Percentiles rank a stretch among this genome's conserved stretches.
These are phyloP conservation scores for Gaillardinia entomophila DNA, from an alignment of 805 yeast genomes.

Conservation along the genomic window DNA sequence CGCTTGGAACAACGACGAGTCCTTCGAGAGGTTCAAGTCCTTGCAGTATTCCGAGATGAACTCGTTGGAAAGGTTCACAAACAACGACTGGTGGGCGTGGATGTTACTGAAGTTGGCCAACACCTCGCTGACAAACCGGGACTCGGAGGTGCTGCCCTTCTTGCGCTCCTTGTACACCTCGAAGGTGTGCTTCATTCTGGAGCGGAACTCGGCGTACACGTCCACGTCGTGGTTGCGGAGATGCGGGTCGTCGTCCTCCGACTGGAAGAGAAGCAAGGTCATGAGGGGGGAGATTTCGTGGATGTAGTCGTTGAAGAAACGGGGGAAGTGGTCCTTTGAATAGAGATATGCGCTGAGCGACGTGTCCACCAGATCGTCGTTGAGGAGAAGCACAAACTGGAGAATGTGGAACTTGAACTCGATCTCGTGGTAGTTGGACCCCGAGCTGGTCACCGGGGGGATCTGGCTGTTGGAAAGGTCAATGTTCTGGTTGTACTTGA, in stretches of 20 bases:
- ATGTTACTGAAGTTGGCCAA: constrained; percentile 24
- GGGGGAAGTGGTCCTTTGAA: constrained; percentile 30
- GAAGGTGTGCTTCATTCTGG: constrained; percentile 19
- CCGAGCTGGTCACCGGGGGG: not conserved
- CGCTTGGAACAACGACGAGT: constrained; percentile 36
- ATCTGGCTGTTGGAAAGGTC: constrained; percentile 1
- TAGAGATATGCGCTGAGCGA: constrained; percentile 31
- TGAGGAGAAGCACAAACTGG: constrained; percentile 28
- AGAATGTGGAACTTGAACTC: constrained; percentile 38
- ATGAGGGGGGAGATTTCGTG: constrained; percentile 30
- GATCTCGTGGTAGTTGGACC: constrained; percentile 12
- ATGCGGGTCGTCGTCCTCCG: constrained; percentile 3
- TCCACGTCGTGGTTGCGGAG: constrained; percentile 13
- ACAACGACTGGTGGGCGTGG: constrained; percentile 22
- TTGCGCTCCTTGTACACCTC: constrained; percentile 6
- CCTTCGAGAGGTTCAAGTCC: constrained; percentile 30
- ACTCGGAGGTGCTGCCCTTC: constrained; percentile 11
- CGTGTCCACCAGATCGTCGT: constrained; percentile 6
- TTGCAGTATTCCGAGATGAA: constrained; percentile 35
- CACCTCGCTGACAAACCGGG: constrained; percentile 25
- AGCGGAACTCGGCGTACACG: constrained; percentile 15
- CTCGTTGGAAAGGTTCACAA: constrained; percentile 31
- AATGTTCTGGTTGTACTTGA: constrained; percentile 12
- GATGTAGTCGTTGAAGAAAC: constrained; percentile 24
- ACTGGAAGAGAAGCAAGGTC: constrained; percentile 21